Conservation (phyloP, 2,329 filamentous ascomycete species). For the Aureobasidium sp. region DNA sequence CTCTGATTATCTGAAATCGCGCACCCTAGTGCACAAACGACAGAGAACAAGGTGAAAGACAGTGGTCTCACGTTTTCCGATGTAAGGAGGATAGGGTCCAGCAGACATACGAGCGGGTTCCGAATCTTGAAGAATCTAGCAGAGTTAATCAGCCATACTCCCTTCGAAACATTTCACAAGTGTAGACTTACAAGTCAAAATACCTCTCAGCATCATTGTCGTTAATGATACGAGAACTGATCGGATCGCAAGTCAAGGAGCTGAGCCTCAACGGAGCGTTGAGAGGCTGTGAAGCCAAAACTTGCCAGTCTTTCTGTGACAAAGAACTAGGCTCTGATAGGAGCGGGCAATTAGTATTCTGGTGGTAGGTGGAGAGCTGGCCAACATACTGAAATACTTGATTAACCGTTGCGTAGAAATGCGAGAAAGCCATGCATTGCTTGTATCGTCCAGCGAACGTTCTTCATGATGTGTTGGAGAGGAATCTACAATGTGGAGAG, state of each 20-base stretch:
- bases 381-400: slow-evolving; percentile 1
- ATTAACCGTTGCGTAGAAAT: background rate
- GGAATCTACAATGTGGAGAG: background rate
- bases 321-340: background rate
- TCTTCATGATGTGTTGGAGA: background rate
- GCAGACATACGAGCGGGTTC: background rate
- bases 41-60: slow-evolving; percentile 2
- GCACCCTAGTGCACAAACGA: background rate
- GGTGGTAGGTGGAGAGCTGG: too few species aligned
- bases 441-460: background rate
- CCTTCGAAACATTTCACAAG: background rate
- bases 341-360: background rate
- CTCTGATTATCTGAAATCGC: background rate
- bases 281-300: background rate
- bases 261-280: background rate
- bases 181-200: background rate
- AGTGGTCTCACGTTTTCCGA: background rate
- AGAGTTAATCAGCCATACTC: background rate
- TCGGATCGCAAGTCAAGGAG: background rate
- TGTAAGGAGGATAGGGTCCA: background rate
- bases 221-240: background rate
- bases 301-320: background rate
- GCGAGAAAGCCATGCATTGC: background rate
- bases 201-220: background rate
- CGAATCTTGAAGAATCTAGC: background rate